These are phyloP conservation scores for Fusarium domesticum DNA, from an alignment of 2,329 filamentous ascomycete species.

Conservation along the genomic window DNA sequence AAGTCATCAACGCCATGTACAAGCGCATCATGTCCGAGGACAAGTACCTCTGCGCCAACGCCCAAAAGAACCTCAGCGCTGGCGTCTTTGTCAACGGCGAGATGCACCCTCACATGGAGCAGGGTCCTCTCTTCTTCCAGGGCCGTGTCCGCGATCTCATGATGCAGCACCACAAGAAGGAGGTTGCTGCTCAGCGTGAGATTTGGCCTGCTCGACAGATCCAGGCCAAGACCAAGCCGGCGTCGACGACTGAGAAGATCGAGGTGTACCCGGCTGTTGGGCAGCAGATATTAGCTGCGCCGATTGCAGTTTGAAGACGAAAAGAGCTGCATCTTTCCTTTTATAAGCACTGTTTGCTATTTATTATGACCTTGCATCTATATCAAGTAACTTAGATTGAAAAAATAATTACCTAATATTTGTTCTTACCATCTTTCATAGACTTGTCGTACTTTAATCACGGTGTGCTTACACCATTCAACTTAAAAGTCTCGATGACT, in stretches of 20 bases:
- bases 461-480: too few relatives aligned
- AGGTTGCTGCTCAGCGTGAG: slow-evolving; percentile 43
- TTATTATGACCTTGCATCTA: too few relatives aligned
- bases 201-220: slow-evolving; percentile 51
- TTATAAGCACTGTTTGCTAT: too few relatives aligned
- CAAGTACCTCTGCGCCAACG: slow-evolving; percentile 57
- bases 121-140: slow-evolving; percentile 58
- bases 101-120: slow-evolving; percentile 59
- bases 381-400: too few relatives aligned
- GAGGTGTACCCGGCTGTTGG: slow-evolving; percentile 20
- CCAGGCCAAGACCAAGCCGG: slow-evolving; percentile 28
- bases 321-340: background rate
- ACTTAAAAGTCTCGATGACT: too few relatives aligned
- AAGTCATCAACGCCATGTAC: slow-evolving; percentile 56
- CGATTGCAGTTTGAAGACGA: background rate
- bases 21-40: slow-evolving; percentile 63
- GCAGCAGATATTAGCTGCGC: background rate
- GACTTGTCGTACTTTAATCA: too few relatives aligned
- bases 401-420: too few relatives aligned
- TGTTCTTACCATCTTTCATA: too few relatives aligned
- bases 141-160: slow-evolving; percentile 47
- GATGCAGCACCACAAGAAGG: slow-evolving; percentile 45
- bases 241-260: slow-evolving; percentile 21
- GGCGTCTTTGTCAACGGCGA: slow-evolving; percentile 62
- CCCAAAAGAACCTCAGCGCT: slow-evolving; percentile 59